These are phyloP conservation scores for Clavispora fructus DNA, from an alignment of 805 yeast species.

Conservation along the genomic window DNA sequence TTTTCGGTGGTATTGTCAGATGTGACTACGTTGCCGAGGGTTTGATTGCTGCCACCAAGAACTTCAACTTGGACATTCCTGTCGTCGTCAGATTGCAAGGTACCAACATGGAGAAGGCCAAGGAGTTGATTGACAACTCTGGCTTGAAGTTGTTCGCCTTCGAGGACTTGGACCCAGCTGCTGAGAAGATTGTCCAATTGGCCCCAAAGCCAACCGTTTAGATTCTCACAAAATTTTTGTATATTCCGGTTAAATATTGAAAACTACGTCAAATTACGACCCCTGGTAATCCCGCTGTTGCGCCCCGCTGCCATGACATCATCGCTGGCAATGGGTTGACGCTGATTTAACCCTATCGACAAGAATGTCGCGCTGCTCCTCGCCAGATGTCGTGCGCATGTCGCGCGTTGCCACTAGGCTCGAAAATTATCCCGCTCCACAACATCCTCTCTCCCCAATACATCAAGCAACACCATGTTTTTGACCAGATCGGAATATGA, in stretches of 20 bases:
- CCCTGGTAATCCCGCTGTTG: not conserved
- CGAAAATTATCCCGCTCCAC: not conserved
- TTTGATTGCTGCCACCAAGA: constrained; percentile 89
- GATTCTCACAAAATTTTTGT: not conserved
- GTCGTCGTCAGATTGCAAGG: constrained; percentile 98
- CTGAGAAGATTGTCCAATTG: constrained; percentile 86
- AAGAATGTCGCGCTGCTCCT: constrained; percentile 6
- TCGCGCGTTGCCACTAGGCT: constrained; percentile 8
- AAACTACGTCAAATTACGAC: not conserved
- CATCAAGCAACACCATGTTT: constrained; percentile 53
- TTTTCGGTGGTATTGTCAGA: constrained; percentile 99
- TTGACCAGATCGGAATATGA: constrained; percentile 99
- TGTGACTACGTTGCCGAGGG: constrained; percentile 99
- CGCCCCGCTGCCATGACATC: no score
- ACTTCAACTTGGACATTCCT: constrained; percentile 85
- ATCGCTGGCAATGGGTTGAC: no score
- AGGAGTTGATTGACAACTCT: constrained; percentile 75
- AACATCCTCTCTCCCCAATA: not conserved
- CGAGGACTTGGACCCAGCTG: constrained; percentile 95
- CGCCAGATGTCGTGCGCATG: constrained; percentile 7
- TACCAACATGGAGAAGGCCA: constrained; percentile 88
- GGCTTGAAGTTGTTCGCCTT: constrained; percentile 90
- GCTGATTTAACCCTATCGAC: not conserved
- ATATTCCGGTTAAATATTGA: constrained; percentile 1
- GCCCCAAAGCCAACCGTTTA: constrained; percentile 25